Percentiles rank a stretch among this genome's conserved stretches.
These are phyloP conservation scores for Phytopythium oedochilum DNA, from an alignment of 352 stramenopile species.

Conservation along the genomic window DNA sequence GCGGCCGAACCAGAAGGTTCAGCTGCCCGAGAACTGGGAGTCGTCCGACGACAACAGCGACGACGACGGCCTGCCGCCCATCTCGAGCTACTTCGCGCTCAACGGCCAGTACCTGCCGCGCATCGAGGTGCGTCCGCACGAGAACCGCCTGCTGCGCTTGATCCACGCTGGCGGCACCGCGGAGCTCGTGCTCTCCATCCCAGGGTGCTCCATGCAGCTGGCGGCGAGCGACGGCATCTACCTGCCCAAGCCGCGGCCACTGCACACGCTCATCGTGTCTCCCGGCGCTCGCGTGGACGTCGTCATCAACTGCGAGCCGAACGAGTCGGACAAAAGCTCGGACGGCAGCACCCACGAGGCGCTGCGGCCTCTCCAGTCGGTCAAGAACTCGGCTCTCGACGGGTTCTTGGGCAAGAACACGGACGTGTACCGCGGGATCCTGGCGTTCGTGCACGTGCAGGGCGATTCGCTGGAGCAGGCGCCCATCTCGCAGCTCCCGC, in stretches of 20 bases:
- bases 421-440: slow-evolving; percentile 51
- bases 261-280: slow-evolving; percentile 43
- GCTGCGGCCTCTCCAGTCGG: slow-evolving; percentile 53
- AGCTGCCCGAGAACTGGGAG: slow-evolving; percentile 18
- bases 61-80: slow-evolving; percentile 15
- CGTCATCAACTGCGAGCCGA: slow-evolving; percentile 47
- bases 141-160: slow-evolving; percentile 56
- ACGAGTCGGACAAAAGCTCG: slow-evolving; percentile 1
- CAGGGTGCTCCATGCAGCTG: slow-evolving; percentile 51
- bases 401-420: slow-evolving; percentile 48
- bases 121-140: slow-evolving; percentile 41
- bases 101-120: slow-evolving; percentile 71
- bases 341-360: slow-evolving; percentile 11
- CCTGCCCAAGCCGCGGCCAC: slow-evolving; percentile 25
- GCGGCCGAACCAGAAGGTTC: slow-evolving; percentile 17
- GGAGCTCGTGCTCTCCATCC: slow-evolving; percentile 50
- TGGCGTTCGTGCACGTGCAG: slow-evolving; percentile 59
- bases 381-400: slow-evolving; percentile 29
- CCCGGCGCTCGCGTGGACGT: slow-evolving; percentile 58
- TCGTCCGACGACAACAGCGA: slow-evolving; percentile 14
- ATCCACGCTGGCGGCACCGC: slow-evolving; percentile 54
- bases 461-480: slow-evolving; percentile 24
- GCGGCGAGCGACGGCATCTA: slow-evolving; percentile 61
- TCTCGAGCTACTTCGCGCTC: slow-evolving; percentile 58
- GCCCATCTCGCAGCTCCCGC: slow-evolving; percentile 24